Conservation (phyloP, 2,329 filamentous ascomycete genomes). For the Fusarium scirpi region DNA sequence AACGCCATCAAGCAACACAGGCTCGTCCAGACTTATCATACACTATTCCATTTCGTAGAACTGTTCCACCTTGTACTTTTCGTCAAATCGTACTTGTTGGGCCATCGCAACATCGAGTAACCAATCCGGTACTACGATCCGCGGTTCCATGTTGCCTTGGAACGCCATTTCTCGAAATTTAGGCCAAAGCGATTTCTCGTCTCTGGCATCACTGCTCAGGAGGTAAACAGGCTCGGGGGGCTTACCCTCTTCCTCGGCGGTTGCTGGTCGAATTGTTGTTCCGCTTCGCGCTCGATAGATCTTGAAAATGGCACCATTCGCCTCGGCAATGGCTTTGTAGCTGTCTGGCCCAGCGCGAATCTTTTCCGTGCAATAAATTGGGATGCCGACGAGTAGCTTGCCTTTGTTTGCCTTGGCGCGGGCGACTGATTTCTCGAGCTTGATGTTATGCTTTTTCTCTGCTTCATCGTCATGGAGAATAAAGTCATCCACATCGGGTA, state of each 20-base stretch:
- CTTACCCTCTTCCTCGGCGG: slow-evolving; percentile 72
- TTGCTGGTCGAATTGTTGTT: slow-evolving; percentile 73
- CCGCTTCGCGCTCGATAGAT: slow-evolving; percentile 81
- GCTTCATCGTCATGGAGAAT: slow-evolving; percentile 76
- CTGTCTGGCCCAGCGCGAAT: slow-evolving; percentile 86
- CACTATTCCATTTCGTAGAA: slow-evolving; percentile 51
- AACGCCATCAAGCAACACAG: slow-evolving; percentile 38
- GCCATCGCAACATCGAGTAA: slow-evolving; percentile 89
- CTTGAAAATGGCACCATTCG: slow-evolving; percentile 87
- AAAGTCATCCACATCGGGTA: slow-evolving; percentile 74
- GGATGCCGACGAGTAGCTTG: slow-evolving; percentile 78
- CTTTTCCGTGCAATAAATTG: slow-evolving; percentile 85
- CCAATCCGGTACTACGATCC: slow-evolving; percentile 90
- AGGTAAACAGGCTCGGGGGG: slow-evolving; percentile 83
- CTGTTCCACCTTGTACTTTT: slow-evolving; percentile 68
- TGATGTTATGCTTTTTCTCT: slow-evolving; percentile 78
- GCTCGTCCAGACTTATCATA: neutral
- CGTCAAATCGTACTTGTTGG: slow-evolving; percentile 78
- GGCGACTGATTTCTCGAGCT: slow-evolving; percentile 73
- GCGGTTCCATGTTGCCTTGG: slow-evolving; percentile 81
- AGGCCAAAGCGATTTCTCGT: slow-evolving; percentile 81
- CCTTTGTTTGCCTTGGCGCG: slow-evolving; percentile 82
- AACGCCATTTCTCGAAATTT: slow-evolving; percentile 84
- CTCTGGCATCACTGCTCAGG: slow-evolving; percentile 74
- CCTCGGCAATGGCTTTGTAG: slow-evolving; percentile 85